A percentile compares a stretch with the other conserved stretches of the same genome.
These are phyloP conservation scores for Phytophthora capsici DNA, from an alignment of 352 stramenopile genomes.

Conservation along the genomic window DNA sequence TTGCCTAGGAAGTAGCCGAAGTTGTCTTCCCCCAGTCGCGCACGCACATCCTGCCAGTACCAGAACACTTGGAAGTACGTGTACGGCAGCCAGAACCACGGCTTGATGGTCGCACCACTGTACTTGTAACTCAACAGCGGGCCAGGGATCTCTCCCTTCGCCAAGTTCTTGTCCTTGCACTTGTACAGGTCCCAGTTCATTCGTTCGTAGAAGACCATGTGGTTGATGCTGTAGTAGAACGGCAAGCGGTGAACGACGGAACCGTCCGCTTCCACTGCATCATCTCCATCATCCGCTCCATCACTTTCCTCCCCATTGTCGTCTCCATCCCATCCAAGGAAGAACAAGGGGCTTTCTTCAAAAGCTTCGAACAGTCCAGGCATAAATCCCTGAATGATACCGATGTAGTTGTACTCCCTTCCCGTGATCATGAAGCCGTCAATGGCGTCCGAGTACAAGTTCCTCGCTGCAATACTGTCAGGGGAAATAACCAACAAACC, in stretches of 20 bases:
- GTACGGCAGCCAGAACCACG: constrained; percentile 86
- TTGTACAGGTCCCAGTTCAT: constrained; percentile 90
- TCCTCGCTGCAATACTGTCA: constrained; percentile 67
- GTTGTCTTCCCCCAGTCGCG: constrained; percentile 67
- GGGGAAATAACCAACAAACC: constrained; percentile 83
- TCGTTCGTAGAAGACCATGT: constrained; percentile 91
- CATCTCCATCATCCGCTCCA: constrained; percentile 34
- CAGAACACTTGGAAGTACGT: constrained; percentile 85
- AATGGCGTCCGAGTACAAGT: constrained; percentile 84
- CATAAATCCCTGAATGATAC: constrained; percentile 82
- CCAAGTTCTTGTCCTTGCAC: constrained; percentile 77
- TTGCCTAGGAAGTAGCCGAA: constrained; percentile 66
- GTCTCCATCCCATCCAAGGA: constrained; percentile 51
- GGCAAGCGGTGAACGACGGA: constrained; percentile 75
- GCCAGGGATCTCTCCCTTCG: constrained; percentile 61
- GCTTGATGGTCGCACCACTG: constrained; percentile 73
- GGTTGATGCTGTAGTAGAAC: constrained; percentile 89
- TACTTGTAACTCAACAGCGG: constrained; percentile 85
- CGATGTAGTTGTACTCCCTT: constrained; percentile 82
- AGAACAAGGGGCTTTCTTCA: constrained; percentile 82
- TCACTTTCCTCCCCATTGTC: constrained; percentile 44
- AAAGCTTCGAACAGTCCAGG: constrained; percentile 83
- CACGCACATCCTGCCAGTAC: constrained; percentile 78
- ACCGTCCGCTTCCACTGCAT: constrained; percentile 35
- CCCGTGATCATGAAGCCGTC: constrained; percentile 87